Base-by-base conservation (phyloP, 2,329 filamentous ascomycete genomes). In the Ilyonectria destructans region DNA sequence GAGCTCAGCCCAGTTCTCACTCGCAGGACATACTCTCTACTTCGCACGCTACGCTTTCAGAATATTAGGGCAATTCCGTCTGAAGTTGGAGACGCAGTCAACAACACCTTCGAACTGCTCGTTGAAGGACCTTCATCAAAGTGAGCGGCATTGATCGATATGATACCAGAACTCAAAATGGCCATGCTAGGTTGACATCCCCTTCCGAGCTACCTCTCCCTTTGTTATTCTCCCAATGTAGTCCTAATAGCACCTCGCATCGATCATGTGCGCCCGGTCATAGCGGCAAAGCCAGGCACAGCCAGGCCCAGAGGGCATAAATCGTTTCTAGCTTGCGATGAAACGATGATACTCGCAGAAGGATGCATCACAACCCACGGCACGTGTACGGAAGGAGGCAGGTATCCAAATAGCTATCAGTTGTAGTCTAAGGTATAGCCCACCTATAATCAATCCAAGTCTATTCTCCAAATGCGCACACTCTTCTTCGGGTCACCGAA, bases 401-500 rank as follows among this genome's bases (percentile, higher is more conserved):
- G 33, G 58, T 54, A 63, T 68, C 61, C 37, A 46, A 63, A 45
- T 52, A 64, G 51, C 51, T 61, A 45, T 49, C 60, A 69, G 58
- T 65, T 68, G 40, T 54, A 65, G 46, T 70, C 13, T 70, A 58
- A 62, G 56, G 19, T 62, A 70, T 67, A 29, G 13, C 64, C 65
- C 60, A 62, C 57, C 61, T 56, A 9, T 62, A n/a, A 59, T 58
- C 65, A 56, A 61, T 45, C 55, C 23, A 58, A 52, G 52, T 67
- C 62, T 71, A 69, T 65, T 70, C 29, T 65, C 57, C 17, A 63
- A 62, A 62, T 63, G 45, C 58, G 67, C 55, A 65, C 48, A 58
- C 35, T 59, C 29, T 66, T 69, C 48, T 57, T 64, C 59, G 17
- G 46, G 56, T 62, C 56, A 57, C 62, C 45, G 19, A 72, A 71